Conservation (phyloP, 441 rosid species). For the Syzygium syzygioides region DNA sequence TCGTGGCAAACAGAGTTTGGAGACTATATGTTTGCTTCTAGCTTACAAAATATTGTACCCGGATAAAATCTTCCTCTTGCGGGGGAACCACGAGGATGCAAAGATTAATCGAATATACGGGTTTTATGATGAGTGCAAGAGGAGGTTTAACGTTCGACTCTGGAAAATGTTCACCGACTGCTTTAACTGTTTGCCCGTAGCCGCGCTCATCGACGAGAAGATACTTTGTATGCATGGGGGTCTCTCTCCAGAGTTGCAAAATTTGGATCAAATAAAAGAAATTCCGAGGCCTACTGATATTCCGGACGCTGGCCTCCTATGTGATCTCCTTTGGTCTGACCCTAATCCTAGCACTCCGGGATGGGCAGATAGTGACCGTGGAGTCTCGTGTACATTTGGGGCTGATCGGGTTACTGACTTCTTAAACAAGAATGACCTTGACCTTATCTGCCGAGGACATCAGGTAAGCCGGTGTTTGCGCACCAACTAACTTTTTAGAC, state of each 20-base stretch:
- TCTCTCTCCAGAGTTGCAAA: constrained; percentile 4
- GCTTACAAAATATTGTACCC: constrained; percentile 16
- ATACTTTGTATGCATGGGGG: constrained; percentile 17
- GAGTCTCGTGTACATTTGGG: constrained; percentile 7
- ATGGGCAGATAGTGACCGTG: constrained; percentile 5
- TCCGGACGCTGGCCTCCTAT: constrained; percentile 1
- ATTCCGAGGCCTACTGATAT: constrained; percentile 11
- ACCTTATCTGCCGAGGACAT: constrained; percentile 16
- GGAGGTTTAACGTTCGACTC: constrained; percentile 10
- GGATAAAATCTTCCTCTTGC: constrained; percentile 10
- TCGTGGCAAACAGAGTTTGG: constrained; percentile 13
- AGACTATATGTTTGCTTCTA: constrained; percentile 11
- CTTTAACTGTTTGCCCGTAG: constrained; percentile 11
- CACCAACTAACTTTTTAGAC: background rate
- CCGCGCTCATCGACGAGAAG: constrained; percentile 3
- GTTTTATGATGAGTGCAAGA: constrained; percentile 17
- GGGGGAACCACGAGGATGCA: constrained; percentile 16
- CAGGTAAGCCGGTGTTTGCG: constrained; percentile 1
- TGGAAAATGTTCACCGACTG: constrained; percentile 14
- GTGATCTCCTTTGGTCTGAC: constrained; percentile 16
- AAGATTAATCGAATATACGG: constrained; percentile 15
- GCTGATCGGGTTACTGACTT: constrained; percentile 11
- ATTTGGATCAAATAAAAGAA: constrained; percentile 4
- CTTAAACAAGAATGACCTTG: constrained; percentile 9
- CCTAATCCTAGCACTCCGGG: background rate